These are phyloP conservation scores for Pleurotus sapidus DNA, from an alignment of 768 basidiomycete species.

Conservation along the genomic window DNA sequence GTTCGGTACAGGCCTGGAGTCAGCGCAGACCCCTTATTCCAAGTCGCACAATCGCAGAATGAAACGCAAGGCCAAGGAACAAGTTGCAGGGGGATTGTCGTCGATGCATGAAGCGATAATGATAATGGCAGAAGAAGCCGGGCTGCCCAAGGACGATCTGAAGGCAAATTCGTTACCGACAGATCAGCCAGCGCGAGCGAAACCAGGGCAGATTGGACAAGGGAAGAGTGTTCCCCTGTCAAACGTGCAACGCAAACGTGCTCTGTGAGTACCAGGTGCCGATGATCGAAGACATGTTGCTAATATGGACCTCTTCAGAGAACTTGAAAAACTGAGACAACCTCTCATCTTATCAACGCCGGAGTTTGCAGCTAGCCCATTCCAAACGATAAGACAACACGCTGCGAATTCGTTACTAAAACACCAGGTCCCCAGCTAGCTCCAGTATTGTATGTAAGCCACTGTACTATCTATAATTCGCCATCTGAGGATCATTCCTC, in stretches of 20 bases:
- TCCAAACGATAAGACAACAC: constrained; percentile 76
- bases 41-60: constrained; percentile 69
- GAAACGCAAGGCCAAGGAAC: constrained; percentile 67
- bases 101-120: constrained; percentile 55
- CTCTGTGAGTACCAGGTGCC: constrained; percentile 48
- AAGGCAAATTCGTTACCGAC: constrained; percentile 10
- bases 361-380: constrained; percentile 66
- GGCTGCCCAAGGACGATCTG: constrained; percentile 13
- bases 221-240: constrained; percentile 58
- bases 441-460: neutral
- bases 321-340: constrained; percentile 65
- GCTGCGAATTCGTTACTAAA: constrained; percentile 74
- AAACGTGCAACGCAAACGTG: constrained; percentile 61
- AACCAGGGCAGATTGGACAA: constrained; percentile 62
- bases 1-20: constrained; percentile 42
- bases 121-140: constrained; percentile 33
- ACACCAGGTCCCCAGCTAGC: constrained; percentile 26
- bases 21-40: constrained; percentile 54
- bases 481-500: constrained; percentile 3
- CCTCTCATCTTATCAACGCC: constrained; percentile 68
- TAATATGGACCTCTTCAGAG: constrained; percentile 32
- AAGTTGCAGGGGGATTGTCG: constrained; percentile 47
- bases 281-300: constrained; percentile 5
- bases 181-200: constrained; percentile 21
- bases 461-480: constrained; percentile 9